Base-by-base conservation (phyloP, 2,329 filamentous ascomycete species). In the Juglanconis juglandina region DNA sequence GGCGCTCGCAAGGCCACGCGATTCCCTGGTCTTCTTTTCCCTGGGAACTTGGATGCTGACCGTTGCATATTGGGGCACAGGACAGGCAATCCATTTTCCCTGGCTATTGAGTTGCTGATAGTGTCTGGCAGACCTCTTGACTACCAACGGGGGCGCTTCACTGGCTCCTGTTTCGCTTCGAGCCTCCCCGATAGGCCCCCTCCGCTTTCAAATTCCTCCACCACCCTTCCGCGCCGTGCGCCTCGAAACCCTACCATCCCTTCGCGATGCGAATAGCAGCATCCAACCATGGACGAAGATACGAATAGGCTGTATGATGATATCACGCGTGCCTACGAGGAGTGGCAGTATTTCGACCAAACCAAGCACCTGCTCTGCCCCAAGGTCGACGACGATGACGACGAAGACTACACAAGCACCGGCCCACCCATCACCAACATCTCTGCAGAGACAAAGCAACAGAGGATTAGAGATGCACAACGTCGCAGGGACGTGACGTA, bases 341-440 rank as follows among this genome's bases (percentile, higher is more conserved):
- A 63, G 34, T 63, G 58, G 61, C 37, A 51, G 30, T 37, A 46
- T 8, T 72, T 82, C n/a, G 75, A 77, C 3, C 47, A 71, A n/a
- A 74, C 81, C 13, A 75, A 79, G 32, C 89, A 92, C 68, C 78
- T 91, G 56, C 83, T 91, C 62, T 92, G 89, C 63, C 87, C 89
- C 1, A 85, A 84, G 62, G 73, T 84, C 59, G 75, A 79, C 66
- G 82, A 86, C 51, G 83, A 89, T 1, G 89, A 92, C 63, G 72
- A 73, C 24, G 82, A 85, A 64, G 81, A 87, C 67, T 91, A 91
- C 72, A 80, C 87, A 30, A 80, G 87, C 62, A 76, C 75, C 3
- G 71, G 77, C 48, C 71, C 75, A 5, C 74, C 76, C 3, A 79
- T 82, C 14, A 73, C 76, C 13, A 79, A 77, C 46, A 75, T 85